phyloP scores from a whole-genome alignment of 1,284 basidiomycete genomes.

The Puccinia hordei region DNA sequence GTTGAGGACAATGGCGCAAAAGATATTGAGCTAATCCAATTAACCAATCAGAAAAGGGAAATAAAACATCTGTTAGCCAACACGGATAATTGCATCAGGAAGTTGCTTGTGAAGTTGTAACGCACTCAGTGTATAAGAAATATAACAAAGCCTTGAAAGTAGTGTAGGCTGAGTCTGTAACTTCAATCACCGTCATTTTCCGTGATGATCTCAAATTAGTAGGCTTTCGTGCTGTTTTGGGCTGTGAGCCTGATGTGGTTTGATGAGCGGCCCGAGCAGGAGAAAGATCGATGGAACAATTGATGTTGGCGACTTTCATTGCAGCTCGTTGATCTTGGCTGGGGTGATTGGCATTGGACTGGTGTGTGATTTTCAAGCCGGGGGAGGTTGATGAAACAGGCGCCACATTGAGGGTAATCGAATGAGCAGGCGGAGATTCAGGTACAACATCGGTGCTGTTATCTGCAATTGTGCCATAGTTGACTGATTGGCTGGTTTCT shows the following conservation, averaged over 20 bases:
- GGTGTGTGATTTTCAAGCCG: conserved; percentile 2
- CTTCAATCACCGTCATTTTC: conserved; percentile 44
- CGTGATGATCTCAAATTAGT: conserved; percentile 22
- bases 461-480: conserved; percentile 15
- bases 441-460: background rate
- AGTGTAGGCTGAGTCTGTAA: conserved; percentile 54
- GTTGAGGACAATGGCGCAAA: conserved; percentile 57
- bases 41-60: background rate
- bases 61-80: background rate
- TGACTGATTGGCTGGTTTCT: background rate
- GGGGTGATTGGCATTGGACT: background rate
- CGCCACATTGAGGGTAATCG: background rate
- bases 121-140: conserved; percentile 60
- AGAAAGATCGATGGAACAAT: conserved; percentile 10
- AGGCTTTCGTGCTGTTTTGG: background rate
- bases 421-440: background rate
- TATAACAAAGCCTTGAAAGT: conserved; percentile 60
- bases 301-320: background rate
- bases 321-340: conserved; percentile 15
- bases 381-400: background rate
- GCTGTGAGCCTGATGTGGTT: background rate
- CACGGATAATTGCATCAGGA: conserved; percentile 30
- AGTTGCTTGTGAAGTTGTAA: conserved; percentile 52
- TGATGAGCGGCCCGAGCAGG: background rate
- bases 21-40: conserved; percentile 31